Base-by-base conservation (phyloP, 1,284 basidiomycete genomes). In the Boletus mariae region DNA sequence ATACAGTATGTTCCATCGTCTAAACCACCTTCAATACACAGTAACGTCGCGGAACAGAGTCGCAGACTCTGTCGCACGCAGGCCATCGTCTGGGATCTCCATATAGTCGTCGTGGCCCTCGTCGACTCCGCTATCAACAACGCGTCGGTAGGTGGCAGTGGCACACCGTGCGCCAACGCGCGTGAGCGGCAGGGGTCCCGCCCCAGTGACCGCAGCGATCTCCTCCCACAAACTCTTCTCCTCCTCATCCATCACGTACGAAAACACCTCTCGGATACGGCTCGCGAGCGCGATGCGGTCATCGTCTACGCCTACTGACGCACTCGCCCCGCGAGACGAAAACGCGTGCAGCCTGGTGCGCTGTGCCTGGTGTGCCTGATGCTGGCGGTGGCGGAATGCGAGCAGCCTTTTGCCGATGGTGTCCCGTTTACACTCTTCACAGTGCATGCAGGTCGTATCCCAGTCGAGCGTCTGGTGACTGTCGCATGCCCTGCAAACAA, bases 191-290 rank as follows among this genome's bases (percentile, higher is more conserved):
- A 52, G 29, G 4, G 53, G 55, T 20, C 52, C 54, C 0, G 38
- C 48, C 8, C 56, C 59, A 0, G 66, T 69, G 34, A 51, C 57
- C 23, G 59, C 64, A 29, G 62, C 58, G 20, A 70, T 55, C 44
- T 68, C 66, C 20, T 62, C 61, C 66, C 68, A 71, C 12, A 70
- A 47, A 43, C 48, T 55, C 38, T 56, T 61, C 46, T 70, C 66
- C 13, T 71, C 64, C 0, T 66, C 68, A 37, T 67, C 57, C 26
- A 58, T 45, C 12, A 56, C 67, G 17, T 61, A 62, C 37, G 52
- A 47, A 45, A 57, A 61, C 28, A 11, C 50, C 44, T 66, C 59
- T 0, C 60, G 55, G 17, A 56, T 51, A 5, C 52, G 54, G 20
- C 34, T 35, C 0, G 57, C 59, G 1, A 52, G 49, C 25, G 42